Percentiles rank a stretch among this genome's conserved stretches.
Conservation (phyloP, 2,329 filamentous ascomycete genomes). For the Fusarium palustre region DNA sequence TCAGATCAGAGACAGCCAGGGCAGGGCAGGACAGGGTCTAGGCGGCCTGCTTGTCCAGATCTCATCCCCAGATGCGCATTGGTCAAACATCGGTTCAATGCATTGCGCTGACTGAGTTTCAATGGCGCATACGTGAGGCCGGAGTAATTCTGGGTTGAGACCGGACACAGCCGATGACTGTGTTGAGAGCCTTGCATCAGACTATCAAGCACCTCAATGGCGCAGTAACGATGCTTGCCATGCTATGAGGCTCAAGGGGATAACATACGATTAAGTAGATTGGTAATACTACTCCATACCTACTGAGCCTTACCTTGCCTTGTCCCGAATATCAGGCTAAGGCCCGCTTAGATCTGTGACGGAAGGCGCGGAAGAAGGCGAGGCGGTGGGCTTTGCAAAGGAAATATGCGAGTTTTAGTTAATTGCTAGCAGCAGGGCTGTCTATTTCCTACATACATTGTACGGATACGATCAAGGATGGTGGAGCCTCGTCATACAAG, state of each 20-base stretch:
- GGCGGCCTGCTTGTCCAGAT: constrained; percentile 11
- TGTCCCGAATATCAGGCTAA: constrained; percentile 33
- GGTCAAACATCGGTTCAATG: neutral
- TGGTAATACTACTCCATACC: neutral
- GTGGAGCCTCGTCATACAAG: constrained; percentile 20
- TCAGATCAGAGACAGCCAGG: constrained; percentile 15
- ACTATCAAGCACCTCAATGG: constrained; percentile 13
- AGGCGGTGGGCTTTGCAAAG: constrained; percentile 27
- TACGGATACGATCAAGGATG: constrained; percentile 37
- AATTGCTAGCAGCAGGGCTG: constrained; percentile 21
- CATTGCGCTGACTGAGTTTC: neutral
- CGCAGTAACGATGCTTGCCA: neutral
- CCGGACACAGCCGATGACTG: constrained; percentile 23
- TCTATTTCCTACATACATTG: neutral
- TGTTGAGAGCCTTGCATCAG: constrained; percentile 24
- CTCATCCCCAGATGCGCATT: neutral
- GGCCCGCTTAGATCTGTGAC: constrained; percentile 39
- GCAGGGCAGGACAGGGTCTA: constrained; percentile 6
- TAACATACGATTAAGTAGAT: constrained; percentile 39
- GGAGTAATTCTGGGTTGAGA: neutral
- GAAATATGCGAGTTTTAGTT: neutral
- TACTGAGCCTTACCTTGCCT: neutral
- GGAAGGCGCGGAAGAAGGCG: constrained; percentile 34
- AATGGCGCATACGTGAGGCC: neutral
- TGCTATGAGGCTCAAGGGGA: constrained; percentile 27